These are phyloP conservation scores for Hyaloscypha bicolor DNA, from an alignment of 495 filamentous ascomycete genomes.

Conservation along the genomic window DNA sequence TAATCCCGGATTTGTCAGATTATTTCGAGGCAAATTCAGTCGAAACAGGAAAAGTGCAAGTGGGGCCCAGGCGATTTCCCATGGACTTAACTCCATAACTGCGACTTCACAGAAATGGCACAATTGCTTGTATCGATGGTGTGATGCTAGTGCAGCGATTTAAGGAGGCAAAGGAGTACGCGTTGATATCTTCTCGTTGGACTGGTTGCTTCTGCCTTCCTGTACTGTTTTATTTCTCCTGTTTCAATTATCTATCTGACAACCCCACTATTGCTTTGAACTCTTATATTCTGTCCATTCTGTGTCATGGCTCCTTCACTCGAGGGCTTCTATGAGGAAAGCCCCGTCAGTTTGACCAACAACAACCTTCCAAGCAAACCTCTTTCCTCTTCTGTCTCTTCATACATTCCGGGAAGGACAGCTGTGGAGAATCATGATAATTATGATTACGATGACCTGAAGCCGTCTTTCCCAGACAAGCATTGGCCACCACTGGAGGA, in stretches of 20 bases:
- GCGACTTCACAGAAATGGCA: neutral
- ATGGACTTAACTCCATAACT: neutral
- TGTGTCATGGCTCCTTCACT: too few species aligned
- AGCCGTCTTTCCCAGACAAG: constrained; percentile 58
- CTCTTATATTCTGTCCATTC: neutral
- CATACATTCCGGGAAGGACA: constrained; percentile 23
- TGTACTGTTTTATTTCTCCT: neutral
- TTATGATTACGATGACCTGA: constrained; percentile 59
- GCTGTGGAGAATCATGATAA: constrained; percentile 44
- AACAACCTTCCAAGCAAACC: constrained; percentile 1
- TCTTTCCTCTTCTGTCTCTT: neutral
- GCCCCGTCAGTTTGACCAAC: too few species aligned
- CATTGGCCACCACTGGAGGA: constrained; percentile 55
- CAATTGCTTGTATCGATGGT: constrained; percentile 1
- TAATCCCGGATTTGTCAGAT: too few species aligned
- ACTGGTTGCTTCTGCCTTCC: neutral
- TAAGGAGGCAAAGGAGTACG: neutral
- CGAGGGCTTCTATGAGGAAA: too few species aligned
- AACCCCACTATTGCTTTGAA: constrained; percentile 25
- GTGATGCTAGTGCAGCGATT: neutral
- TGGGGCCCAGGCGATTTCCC: too few species aligned
- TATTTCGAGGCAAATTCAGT: too few species aligned
- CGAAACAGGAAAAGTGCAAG: too few species aligned
- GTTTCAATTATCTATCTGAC: neutral
- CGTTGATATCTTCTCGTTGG: neutral